Conservation (phyloP, 306 rosid species). For the Notholithocarpus densiflorus region DNA sequence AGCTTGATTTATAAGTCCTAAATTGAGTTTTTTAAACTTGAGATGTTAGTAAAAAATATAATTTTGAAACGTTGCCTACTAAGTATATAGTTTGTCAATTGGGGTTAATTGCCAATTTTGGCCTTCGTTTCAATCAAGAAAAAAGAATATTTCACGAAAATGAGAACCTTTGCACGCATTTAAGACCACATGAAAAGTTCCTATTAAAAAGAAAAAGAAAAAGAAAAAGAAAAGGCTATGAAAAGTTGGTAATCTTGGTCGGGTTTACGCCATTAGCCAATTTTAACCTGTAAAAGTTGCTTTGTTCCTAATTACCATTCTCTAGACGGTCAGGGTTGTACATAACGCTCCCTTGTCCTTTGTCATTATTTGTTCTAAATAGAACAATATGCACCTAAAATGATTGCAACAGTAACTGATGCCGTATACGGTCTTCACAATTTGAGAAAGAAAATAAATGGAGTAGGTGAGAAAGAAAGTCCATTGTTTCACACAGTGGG, state of each 20-base stretch:
- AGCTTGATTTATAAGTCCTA: no score
- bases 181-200: constrained; percentile 60
- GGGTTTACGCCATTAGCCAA: constrained; percentile 90
- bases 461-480: no score
- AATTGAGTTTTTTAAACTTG: no score
- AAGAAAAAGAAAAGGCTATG: no score
- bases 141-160: background rate
- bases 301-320: background rate
- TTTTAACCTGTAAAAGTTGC: constrained; percentile 65
- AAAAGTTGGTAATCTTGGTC: constrained; percentile 68
- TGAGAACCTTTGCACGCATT: constrained; percentile 58
- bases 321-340: background rate
- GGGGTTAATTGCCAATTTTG: no score
- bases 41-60: no score
- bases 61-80: no score
- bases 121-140: background rate
- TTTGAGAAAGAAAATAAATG: no score
- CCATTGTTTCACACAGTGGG: constrained; percentile 20
- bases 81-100: no score
- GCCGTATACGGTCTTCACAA: constrained; percentile 65
- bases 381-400: constrained; percentile 23
- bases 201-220: no score
- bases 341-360: constrained; percentile 7
- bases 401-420: constrained; percentile 25
- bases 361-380: constrained; percentile 8